A percentile compares a stretch with the other conserved stretches of the same genome.
phyloP scores from a whole-genome alignment of 164 flowering plant species.

The Piper betle region DNA sequence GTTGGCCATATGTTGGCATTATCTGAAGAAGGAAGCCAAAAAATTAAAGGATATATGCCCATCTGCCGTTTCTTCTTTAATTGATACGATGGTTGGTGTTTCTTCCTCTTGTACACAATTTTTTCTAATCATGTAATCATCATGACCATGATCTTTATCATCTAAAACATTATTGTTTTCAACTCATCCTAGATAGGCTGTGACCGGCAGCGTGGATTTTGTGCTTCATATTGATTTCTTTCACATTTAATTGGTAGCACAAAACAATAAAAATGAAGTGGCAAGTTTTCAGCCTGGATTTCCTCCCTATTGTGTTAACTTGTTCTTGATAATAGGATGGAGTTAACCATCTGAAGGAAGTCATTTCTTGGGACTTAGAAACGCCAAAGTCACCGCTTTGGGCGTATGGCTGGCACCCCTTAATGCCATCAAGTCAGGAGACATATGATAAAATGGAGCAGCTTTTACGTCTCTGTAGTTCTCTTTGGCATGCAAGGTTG shows the following conservation, averaged over 20 bases:
- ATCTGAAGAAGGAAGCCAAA: constrained; percentile 33
- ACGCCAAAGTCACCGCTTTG: constrained; percentile 65
- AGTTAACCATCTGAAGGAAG: constrained; percentile 21
- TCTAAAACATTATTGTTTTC: too few relatives aligned
- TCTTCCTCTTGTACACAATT: too few relatives aligned
- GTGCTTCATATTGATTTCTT: too few relatives aligned
- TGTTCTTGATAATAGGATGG: constrained; percentile 11
- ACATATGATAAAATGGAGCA: constrained; percentile 38
- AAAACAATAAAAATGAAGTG: too few relatives aligned
- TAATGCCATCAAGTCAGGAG: constrained; percentile 46
- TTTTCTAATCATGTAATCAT: too few relatives aligned
- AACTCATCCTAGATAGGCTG: too few relatives aligned
- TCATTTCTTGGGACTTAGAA: constrained; percentile 17
- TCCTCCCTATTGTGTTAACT: too few relatives aligned
- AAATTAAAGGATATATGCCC: constrained; percentile 35
- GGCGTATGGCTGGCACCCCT: constrained; percentile 88
- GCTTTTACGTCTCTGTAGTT: constrained; percentile 35
- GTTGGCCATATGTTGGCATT: constrained; percentile 39
- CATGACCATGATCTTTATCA: too few relatives aligned
- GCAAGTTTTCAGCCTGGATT: too few relatives aligned
- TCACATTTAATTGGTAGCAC: too few relatives aligned
- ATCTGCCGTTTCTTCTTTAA: constrained; percentile 13
- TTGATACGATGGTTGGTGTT: background rate
- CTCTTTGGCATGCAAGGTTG: constrained; percentile 41
- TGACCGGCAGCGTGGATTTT: too few relatives aligned